A percentile compares a stretch with the other conserved stretches of the same genome.
These are phyloP conservation scores for Rhododendron henanense DNA, from an alignment of 148 eudicot genomes.

Conservation along the genomic window DNA sequence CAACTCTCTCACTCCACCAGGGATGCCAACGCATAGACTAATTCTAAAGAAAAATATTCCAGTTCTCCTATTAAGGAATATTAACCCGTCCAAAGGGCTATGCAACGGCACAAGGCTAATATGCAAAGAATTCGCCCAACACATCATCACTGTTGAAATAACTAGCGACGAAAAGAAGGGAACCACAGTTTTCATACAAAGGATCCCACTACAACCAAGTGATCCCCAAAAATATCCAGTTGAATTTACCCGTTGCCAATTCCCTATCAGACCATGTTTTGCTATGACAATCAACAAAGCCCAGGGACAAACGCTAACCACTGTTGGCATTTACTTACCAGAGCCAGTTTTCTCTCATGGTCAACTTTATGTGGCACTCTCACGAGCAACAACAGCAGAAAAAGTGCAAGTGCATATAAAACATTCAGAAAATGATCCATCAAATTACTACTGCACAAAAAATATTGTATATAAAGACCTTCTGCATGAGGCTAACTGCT, in stretches of 20 bases:
- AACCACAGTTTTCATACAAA: not conserved
- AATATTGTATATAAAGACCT: not conserved
- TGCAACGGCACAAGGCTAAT: not conserved
- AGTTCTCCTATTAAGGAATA: not conserved
- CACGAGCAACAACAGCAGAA: not conserved
- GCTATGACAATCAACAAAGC: not conserved
- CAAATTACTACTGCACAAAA: not conserved
- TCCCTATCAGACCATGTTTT: not conserved
- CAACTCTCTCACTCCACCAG: not conserved
- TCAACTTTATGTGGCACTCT: not conserved
- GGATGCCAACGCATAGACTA: not conserved
- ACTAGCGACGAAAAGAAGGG: not conserved
- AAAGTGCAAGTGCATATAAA: not conserved
- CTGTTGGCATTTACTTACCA: not conserved
- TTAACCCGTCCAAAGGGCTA: not conserved
- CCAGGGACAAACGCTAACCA: not conserved
- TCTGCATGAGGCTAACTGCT: not conserved
- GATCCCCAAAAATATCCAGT: not conserved
- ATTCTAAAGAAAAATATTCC: not conserved
- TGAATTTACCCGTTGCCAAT: not conserved
- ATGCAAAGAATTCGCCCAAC: not conserved
- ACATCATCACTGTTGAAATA: not conserved
- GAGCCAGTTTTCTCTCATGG: not conserved
- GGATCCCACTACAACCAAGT: not conserved
- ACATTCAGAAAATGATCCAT: not conserved